Evolutionary conservation across 2,329 filamentous ascomycete genomes (phyloP).

Genomic region (Neopestalotiopsis sp.): DNA sequence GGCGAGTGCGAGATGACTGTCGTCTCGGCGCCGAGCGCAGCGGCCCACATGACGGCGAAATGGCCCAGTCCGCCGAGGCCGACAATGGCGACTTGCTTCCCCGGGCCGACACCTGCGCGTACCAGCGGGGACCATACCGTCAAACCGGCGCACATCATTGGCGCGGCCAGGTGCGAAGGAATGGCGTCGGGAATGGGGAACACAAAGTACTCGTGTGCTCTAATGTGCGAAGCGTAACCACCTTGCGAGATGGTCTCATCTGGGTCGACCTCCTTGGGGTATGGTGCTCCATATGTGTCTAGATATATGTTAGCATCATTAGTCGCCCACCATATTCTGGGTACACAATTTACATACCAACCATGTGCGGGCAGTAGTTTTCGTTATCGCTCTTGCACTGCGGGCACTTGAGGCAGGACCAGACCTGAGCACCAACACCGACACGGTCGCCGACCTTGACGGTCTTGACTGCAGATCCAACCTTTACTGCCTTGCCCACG

Average conservation of each 20-base stretch:
- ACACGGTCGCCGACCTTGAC: conserved; percentile 69
- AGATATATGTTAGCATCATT: not conserved
- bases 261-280: conserved; percentile 57
- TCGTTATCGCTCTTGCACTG: conserved; percentile 54
- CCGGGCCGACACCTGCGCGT: conserved; percentile 70
- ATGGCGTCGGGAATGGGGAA: conserved; percentile 62
- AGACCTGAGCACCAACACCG: conserved; percentile 66
- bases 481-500: conserved; percentile 54
- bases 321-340: not conserved
- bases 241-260: conserved; percentile 69
- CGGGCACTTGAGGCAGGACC: conserved; percentile 57
- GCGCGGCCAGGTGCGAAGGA: conserved; percentile 57
- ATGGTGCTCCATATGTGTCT: conserved; percentile 63
- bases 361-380: conserved; percentile 53
- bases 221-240: conserved; percentile 58
- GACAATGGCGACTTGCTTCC: conserved; percentile 73
- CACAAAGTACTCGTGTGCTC: conserved; percentile 61
- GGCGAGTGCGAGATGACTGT: conserved; percentile 67
- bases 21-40: conserved; percentile 70
- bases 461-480: conserved; percentile 43
- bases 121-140: conserved; percentile 74
- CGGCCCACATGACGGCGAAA: conserved; percentile 73
- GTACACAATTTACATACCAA: conserved; percentile 34
- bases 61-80: conserved; percentile 78
- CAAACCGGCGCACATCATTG: conserved; percentile 79